phyloP scores from a whole-genome alignment of 345 rosid genomes.

The Kandelia obovata region DNA sequence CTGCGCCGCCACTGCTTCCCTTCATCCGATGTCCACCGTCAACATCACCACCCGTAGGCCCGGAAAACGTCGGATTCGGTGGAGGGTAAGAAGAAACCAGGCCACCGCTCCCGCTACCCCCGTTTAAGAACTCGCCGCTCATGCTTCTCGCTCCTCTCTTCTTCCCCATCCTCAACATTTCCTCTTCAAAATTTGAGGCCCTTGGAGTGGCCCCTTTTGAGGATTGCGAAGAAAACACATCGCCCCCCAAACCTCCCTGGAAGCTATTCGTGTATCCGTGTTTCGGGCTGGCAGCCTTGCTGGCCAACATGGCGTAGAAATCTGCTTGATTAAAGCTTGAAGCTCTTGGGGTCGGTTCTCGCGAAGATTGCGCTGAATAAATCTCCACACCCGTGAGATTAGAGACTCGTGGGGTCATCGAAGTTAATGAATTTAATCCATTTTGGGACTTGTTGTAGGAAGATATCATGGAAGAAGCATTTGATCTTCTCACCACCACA shows the following conservation, averaged over 20 bases:
- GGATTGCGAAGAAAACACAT: conserved; percentile 70
- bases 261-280: conserved; percentile 59
- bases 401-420: conserved; percentile 73
- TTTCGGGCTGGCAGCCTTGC: conserved; percentile 76
- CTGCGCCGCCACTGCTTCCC: conserved; percentile 22
- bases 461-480: conserved; percentile 59
- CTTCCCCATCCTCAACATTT: conserved; percentile 48
- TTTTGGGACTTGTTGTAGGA: conserved; percentile 56
- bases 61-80: conserved; percentile 68
- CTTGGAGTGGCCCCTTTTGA: conserved; percentile 74
- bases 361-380: conserved; percentile 68
- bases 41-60: conserved; percentile 39
- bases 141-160: conserved; percentile 54
- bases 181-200: conserved; percentile 82
- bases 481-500: conserved; percentile 61
- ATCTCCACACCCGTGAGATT: conserved; percentile 81
- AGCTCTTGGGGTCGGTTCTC: conserved; percentile 85
- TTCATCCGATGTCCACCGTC: conserved; percentile 27
- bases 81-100: conserved; percentile 48
- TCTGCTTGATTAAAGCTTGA: conserved; percentile 84
- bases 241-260: conserved; percentile 23
- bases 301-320: conserved; percentile 79
- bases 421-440: conserved; percentile 41
- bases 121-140: conserved; percentile 64
- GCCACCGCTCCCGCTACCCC: conserved; percentile 23